Base-by-base conservation (phyloP, 2,329 filamentous ascomycete genomes). In the Calycina herbarum region DNA sequence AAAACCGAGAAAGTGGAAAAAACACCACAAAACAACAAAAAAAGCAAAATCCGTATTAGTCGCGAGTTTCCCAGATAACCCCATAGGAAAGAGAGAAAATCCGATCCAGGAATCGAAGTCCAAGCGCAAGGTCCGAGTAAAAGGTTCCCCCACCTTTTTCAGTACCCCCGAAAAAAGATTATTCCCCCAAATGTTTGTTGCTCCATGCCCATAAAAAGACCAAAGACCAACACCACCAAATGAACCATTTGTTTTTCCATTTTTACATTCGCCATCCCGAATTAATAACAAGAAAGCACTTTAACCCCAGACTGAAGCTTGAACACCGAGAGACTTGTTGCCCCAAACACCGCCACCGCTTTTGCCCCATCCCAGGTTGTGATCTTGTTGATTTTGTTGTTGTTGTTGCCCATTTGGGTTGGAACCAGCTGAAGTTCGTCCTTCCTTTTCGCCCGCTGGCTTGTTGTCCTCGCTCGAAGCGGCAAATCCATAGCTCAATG, bases 291-390 rank as follows among this genome's bases (percentile, higher is more conserved):
- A 57, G 15, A 51, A 45, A 33, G 5, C 31, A 33, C 31, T 66
- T 71, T 89, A 97, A 73, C 94, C 94, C 94, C 94, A 98, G 72
- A 97, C 94, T 70, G 93, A 96, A 70, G 94, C 93, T 77, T 96
- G 93, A 68, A 94, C 91, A 70, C 93, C 92, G 68, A 96, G 87
- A 70, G 89, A 91, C 74, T 91, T 92, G 74, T 89, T 89, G 66
- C 93, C 91, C 94, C 94, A 97, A 57, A 94, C 92, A 48, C 89
- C 90, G 70, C 89, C 92, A 48, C 89, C 90, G 70, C 89, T 72
- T 70, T 76, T 89, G 64, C 91, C 89, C 94, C 94, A 97, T 67
- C 88, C 86, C 20, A 89, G 83, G 35, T 79, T 78, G 42, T 79
- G 73, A 17, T 81, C 72, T 60, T 70, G 69, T 38, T 38, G 35